Base-by-base conservation (phyloP, 768 basidiomycete genomes). In the Collybia sordida region DNA sequence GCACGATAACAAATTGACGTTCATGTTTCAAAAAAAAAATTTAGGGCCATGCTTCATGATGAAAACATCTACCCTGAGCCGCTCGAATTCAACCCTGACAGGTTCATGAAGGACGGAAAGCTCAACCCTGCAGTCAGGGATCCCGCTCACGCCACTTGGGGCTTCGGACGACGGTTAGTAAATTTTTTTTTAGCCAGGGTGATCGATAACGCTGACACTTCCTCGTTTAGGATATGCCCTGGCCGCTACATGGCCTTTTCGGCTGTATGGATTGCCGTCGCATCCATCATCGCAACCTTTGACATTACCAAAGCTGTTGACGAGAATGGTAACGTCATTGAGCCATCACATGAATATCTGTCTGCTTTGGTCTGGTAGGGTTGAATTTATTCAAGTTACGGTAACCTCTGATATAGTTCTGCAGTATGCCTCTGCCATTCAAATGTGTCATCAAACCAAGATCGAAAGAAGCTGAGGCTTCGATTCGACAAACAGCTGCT, bases 321-420 rank as follows among this genome's bases (percentile, higher is more conserved):
- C 28, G 59, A 62, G 15, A 48, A 55, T 7, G 68, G 67, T 0
- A 47, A 59, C 0, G 41, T 48, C 3, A 57, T 62, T 23, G 57
- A 59, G 18, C 70, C 74, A 0, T 59, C 64, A 31, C 24, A 65
- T 0, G 68, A 73, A 24, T 69, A 45, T 3, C 53, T 62, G 41
- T 53, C 63, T 35, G 63, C 69, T 15, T 63, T 69, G 3, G 68
- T 72, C 51, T 68, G 67, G 72, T 70, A 47, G 41, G n/a, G 59
- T 49, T 27, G 6, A 31, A 12, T 35, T 35, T 14, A 27, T 35
- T 34, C 28, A 31, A 14, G 6, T 31, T 31, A 5, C 27, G 31
- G 14, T 31, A 31, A 14, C 9, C 14, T 6, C 31, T 31, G 4
- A 31, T 27, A 5, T 14, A 31, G 3, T 14, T 14, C 9, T 1